A percentile compares a stretch with the other conserved stretches of the same genome.
Evolutionary conservation across 2,329 filamentous ascomycete genomes (phyloP).

Genomic region (Diaporthe sp.): DNA sequence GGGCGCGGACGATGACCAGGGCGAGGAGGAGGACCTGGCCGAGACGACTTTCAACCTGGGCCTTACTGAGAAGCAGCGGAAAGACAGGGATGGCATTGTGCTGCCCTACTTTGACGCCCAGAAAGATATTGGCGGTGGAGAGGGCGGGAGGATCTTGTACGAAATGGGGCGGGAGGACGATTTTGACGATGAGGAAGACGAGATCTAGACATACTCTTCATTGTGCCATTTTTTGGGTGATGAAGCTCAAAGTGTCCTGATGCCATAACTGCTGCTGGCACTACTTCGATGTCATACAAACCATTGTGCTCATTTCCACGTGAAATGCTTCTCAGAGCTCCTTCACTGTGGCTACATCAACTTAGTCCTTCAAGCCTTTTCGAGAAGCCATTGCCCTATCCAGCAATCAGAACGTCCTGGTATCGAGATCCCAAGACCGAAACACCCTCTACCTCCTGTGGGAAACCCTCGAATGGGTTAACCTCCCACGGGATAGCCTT

Average conservation of each 20-base stretch:
- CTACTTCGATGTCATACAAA: neutral
- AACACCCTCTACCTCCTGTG: too few relatives aligned
- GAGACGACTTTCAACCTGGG: constrained; percentile 88
- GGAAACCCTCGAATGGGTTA: too few relatives aligned
- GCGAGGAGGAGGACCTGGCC: constrained; percentile 65
- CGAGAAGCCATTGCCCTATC: neutral
- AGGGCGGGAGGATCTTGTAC: constrained; percentile 94
- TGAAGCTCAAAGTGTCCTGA: neutral
- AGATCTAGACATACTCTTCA: constrained; percentile 71
- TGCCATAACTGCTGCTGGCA: neutral
- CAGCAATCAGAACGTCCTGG: neutral
- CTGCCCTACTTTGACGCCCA: constrained; percentile 98
- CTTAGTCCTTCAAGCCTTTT: neutral
- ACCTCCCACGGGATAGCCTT: too few relatives aligned
- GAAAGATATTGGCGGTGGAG: constrained; percentile 80
- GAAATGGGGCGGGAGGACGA: constrained; percentile 98
- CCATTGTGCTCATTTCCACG: neutral
- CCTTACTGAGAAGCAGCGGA: constrained; percentile 90
- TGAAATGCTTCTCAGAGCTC: neutral
- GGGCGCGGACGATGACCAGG: constrained; percentile 51
- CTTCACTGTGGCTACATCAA: neutral
- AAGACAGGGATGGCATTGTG: constrained; percentile 89
- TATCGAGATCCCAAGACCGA: neutral
- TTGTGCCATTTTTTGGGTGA: constrained; percentile 4
- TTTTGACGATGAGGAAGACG: constrained; percentile 79